A percentile compares a stretch with the other conserved stretches of the same genome.
phyloP scores from a whole-genome alignment of 148 eudicot genomes.

The Salicornia ramosissima region DNA sequence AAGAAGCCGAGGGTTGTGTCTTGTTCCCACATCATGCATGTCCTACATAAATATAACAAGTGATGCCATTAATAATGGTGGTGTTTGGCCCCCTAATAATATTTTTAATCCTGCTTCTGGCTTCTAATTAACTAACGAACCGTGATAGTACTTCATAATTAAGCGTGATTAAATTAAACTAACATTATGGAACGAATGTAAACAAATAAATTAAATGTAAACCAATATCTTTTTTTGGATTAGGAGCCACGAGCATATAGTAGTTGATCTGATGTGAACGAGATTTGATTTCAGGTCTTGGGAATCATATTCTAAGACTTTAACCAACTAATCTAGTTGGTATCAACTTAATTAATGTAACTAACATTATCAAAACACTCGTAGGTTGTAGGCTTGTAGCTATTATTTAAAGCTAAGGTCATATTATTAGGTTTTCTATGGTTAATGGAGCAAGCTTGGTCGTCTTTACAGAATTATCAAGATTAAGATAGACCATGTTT shows the following conservation, averaged over 20 bases:
- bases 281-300: too few species aligned
- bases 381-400: too few species aligned
- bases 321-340: too few species aligned
- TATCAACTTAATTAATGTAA: too few species aligned
- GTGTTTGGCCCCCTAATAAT: constrained; percentile 49
- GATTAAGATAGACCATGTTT: constrained; percentile 48
- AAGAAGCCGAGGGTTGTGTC: constrained; percentile 72
- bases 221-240: too few species aligned
- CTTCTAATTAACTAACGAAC: constrained; percentile 17
- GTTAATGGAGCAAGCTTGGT: constrained; percentile 64
- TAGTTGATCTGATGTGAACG: too few species aligned
- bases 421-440: neutral
- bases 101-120: constrained; percentile 16
- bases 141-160: too few species aligned
- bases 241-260: too few species aligned
- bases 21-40: constrained; percentile 71
- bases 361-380: neutral
- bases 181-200: too few species aligned
- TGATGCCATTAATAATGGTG: constrained; percentile 47
- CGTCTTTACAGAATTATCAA: constrained; percentile 22
- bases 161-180: too few species aligned
- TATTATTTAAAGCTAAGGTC: neutral
- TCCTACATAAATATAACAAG: constrained; percentile 54
- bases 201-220: too few species aligned
- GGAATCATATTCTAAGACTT: too few species aligned